Conservation (phyloP, 495 filamentous ascomycete species). For the Neurospora sp. region DNA sequence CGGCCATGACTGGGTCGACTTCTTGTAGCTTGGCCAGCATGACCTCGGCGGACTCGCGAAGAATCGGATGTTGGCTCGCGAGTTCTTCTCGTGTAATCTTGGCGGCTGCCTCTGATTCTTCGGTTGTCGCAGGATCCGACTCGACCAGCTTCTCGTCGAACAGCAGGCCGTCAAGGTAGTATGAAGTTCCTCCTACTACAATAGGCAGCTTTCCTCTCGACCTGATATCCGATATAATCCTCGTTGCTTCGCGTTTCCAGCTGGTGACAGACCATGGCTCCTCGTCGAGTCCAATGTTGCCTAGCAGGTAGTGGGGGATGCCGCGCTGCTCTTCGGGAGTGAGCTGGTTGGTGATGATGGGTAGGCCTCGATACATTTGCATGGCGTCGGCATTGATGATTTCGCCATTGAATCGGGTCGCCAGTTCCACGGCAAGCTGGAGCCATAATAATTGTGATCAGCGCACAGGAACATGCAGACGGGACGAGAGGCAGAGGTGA, state of each 20-base stretch:
- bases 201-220: slow-evolving; percentile 72
- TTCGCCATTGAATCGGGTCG: slow-evolving; percentile 77
- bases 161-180: slow-evolving; percentile 82
- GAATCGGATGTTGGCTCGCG: slow-evolving; percentile 53
- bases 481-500: neutral
- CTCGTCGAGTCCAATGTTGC: slow-evolving; percentile 60
- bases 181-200: slow-evolving; percentile 88
- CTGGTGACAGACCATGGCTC: slow-evolving; percentile 70
- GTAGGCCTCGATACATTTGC: slow-evolving; percentile 90
- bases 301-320: slow-evolving; percentile 83
- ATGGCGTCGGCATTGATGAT: slow-evolving; percentile 99
- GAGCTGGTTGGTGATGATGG: slow-evolving; percentile 94
- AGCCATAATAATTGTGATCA: neutral
- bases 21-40: slow-evolving; percentile 62
- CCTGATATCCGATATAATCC: slow-evolving; percentile 67
- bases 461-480: neutral
- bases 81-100: slow-evolving; percentile 23
- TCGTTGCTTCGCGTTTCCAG: slow-evolving; percentile 59
- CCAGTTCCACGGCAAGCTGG: slow-evolving; percentile 87
- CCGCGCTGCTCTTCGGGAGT: slow-evolving; percentile 61
- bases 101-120: slow-evolving; percentile 5
- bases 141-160: slow-evolving; percentile 58
- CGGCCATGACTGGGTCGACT: slow-evolving; percentile 84
- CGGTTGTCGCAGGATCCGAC: slow-evolving; percentile 25
- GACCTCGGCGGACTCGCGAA: slow-evolving; percentile 55